Conservation (phyloP, 257 asterid species). For the Agastache rugosa region DNA sequence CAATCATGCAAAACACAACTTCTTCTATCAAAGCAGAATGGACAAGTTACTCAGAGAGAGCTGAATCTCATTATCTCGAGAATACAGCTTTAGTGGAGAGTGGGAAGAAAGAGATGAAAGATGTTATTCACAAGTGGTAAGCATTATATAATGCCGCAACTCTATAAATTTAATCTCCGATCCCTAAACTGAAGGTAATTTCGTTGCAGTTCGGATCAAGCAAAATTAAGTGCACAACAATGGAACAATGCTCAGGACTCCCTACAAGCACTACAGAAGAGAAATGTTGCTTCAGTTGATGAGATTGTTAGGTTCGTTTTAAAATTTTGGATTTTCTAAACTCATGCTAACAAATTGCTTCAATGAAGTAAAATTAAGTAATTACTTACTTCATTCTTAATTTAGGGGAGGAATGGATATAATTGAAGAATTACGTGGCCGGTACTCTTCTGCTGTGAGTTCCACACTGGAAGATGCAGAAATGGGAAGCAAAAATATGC, state of each 20-base stretch:
- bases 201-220: slow-evolving; percentile 68
- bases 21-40: slow-evolving; percentile 70
- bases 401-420: slow-evolving; percentile 78
- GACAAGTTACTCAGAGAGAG: slow-evolving; percentile 58
- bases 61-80: slow-evolving; percentile 71
- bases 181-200: slow-evolving; percentile 18
- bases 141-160: slow-evolving; percentile 22
- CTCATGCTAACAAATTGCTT: slow-evolving; percentile 12
- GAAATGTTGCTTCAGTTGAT: slow-evolving; percentile 63
- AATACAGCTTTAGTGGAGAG: slow-evolving; percentile 73
- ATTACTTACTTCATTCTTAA: not conserved
- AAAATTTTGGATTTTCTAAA: slow-evolving; percentile 1
- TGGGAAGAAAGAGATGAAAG: slow-evolving; percentile 71
- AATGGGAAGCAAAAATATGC: slow-evolving; percentile 69
- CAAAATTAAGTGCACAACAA: slow-evolving; percentile 73
- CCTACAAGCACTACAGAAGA: slow-evolving; percentile 63
- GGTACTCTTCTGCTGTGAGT: slow-evolving; percentile 66
- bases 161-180: not conserved
- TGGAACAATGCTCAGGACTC: slow-evolving; percentile 79
- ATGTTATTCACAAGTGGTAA: slow-evolving; percentile 72
- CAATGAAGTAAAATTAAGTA: not conserved
- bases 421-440: slow-evolving; percentile 58
- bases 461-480: slow-evolving; percentile 76
- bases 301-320: slow-evolving; percentile 70
- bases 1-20: slow-evolving; percentile 71